Evolutionary conservation across 352 stramenopile genomes (phyloP), one percentile per base, ranked within the genome.

Genomic region (Phytophthora pseudosyringae): DNA sequence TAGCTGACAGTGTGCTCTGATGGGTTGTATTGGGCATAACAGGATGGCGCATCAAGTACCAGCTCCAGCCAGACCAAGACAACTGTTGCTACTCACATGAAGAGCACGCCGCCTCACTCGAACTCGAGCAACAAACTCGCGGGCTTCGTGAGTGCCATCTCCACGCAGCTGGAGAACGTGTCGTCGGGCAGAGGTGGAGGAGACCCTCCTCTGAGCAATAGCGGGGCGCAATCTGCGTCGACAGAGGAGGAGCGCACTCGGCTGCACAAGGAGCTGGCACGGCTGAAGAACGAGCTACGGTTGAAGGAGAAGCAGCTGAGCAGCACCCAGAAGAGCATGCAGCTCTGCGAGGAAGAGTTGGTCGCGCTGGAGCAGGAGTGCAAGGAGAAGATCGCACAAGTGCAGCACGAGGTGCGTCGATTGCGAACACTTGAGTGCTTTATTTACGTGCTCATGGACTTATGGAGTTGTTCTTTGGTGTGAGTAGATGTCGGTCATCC

Each of bases 331-430:
- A 81, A 85, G 46, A 89, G 73, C 52, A 53, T 91, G 36, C 59
- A 80, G 31, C 75, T 90, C 28, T 91, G 74, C 44, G 83, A 95
- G 58, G 79, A 94, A 48, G 87, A 95, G 64, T 75, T 94, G 12
- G 78, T 91, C 25, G 87, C 81, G 18, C 68, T 95, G 11, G 87
- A 93, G 55, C 59, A 76, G 13, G 87, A 95, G 50, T 94, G 85
- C 71, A 86, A 75, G 21, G 66, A 75, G 33, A 91, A 91, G 54
- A 75, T 95, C 21, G 73, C 72, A 6, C 78, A 91, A 45, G 72
- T 84, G 11, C 84, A 93, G 16, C 64, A 78, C 5, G 69, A 90
- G 70, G 81, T 90, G 16, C 13, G 53, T 67, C 0, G 5, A 10
- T n/a, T 38, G n/a, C 1, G 18, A 13, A 28, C n/a, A 4, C 2